Percentiles rank a stretch among this genome's conserved stretches.
phyloP scores from a whole-genome alignment of 2,329 filamentous ascomycete genomes.

The Chaetomiaceae sp. region DNA sequence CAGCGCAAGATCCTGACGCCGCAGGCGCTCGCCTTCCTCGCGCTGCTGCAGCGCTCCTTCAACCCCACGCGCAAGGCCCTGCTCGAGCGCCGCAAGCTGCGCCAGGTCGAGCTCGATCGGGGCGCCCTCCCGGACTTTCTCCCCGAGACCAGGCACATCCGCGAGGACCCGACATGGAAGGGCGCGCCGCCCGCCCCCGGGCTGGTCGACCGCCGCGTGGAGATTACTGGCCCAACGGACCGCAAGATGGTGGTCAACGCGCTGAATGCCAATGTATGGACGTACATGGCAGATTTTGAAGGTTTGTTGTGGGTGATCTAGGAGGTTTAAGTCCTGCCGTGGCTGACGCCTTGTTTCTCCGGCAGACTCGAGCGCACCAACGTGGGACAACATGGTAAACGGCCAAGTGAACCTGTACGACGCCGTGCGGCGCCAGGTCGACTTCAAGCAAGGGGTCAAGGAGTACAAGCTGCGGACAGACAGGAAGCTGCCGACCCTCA shows the following conservation, averaged over 20 bases:
- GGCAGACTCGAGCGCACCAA: slow-evolving; percentile 85
- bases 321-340: neutral
- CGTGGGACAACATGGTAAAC: slow-evolving; percentile 99
- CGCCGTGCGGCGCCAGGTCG: slow-evolving; percentile 84
- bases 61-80: slow-evolving; percentile 82
- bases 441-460: slow-evolving; percentile 93
- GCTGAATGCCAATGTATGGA: slow-evolving; percentile 92
- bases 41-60: slow-evolving; percentile 91
- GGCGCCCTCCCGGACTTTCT: slow-evolving; percentile 88
- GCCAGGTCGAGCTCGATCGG: slow-evolving; percentile 89
- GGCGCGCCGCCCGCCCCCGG: slow-evolving; percentile 87
- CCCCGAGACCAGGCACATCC: slow-evolving; percentile 90
- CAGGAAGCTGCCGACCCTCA: slow-evolving; percentile 76
- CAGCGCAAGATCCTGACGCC: slow-evolving; percentile 89
- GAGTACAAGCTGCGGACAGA: slow-evolving; percentile 97
- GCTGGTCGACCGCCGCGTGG: slow-evolving; percentile 84
- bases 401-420: slow-evolving; percentile 98
- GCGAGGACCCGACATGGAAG: slow-evolving; percentile 90
- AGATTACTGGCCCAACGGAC: slow-evolving; percentile 96
- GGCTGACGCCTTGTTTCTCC: neutral
- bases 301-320: slow-evolving; percentile 43
- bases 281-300: slow-evolving; percentile 99
- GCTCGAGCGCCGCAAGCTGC: slow-evolving; percentile 75
- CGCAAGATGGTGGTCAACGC: slow-evolving; percentile 99
- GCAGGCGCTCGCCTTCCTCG: slow-evolving; percentile 84